Evolutionary conservation across 108 stramenopile species (phyloP), one percentile per base, ranked within the genome.

Genomic region (Epipyxis sp.): DNA sequence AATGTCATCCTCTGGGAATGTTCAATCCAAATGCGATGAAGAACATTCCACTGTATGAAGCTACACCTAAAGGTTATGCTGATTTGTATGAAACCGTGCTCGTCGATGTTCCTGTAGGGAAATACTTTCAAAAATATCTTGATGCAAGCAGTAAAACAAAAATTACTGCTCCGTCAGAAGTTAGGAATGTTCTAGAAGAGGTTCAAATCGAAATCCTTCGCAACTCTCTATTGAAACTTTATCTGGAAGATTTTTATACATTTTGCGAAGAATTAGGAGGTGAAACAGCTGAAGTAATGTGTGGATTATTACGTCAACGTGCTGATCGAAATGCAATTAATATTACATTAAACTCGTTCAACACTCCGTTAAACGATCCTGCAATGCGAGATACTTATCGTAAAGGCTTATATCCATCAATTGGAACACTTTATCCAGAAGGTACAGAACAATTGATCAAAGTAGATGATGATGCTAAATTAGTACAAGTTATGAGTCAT

Each of bases 171-270:
- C 25, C 83, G 20, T 78, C 83, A 0, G 91, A 91, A 69, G 89
- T 92, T 44, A 90, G 92, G 71, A 90, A 92, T 77, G 92, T 97
- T 34, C 87, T 99, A 59, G 93, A 95, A 69, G 98, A 99, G 83
- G 94, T 97, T 69, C 94, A 97, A 82, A 94, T 97, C 77, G 96
- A 96, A 88, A 96, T 96, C 83, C 94, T 99, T 87, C 97, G 97
- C 88, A 94, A 94, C 72, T 93, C 94, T 42, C 87, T 97, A 69
- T 92, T 94, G 89, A 43, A 43, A 87, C 93, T 94, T 72, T 99
- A 95, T 91, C 85, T 99, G 62, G 98, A 99, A 80, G 97, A 97
- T 80, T 99, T 99, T 79, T 80, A 89, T 80, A 77, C 80, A 35
- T 97, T 90, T 84, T 91, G 91, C 77, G 76, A 85, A 44, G 79